Base-by-base conservation (phyloP, 1,284 basidiomycete species). In the Cerrena zonata region DNA sequence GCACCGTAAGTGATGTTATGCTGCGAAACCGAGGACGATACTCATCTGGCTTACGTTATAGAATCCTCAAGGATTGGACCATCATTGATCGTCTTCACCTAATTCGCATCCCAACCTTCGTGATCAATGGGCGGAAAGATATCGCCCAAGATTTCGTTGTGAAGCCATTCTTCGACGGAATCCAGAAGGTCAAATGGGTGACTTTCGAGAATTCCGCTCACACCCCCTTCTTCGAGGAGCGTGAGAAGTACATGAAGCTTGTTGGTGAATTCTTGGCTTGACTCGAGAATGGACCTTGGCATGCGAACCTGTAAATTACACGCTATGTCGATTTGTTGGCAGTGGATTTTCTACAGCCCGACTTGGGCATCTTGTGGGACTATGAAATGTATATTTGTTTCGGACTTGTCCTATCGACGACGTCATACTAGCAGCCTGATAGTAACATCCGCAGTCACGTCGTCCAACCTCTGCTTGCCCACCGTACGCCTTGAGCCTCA, bases 91-190 rank as follows among this genome's bases (percentile, higher is more conserved):
- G 58, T 21, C 48, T 68, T 2, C 60, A 59, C 46, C 45, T 53
- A 3, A 60, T 71, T 48, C 44, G 45, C 4, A 61, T 62, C 1
- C 64, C 65, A 7, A 66, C 65, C 13, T 54, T 69, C 19, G 40
- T 69, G 1, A 52, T 68, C 48, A 70, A 65, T 40, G 67, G 64
- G 10, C 56, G 51, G 2, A 53, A 60, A 25, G 66, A 65, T 45
- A 56, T 59, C 45, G 58, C 60, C 2, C 60, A 61, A 38, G 66
- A 65, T 38, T 55, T 52, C 46, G 57, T 57, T 23, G 52, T 61
- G 22, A 50, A 44, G 21, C 66, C 66, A 10, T 62, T 64, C 48
- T 60, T 62, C 48, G 53, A 58, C 27, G 45, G 45, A 37, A 60
- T 66, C 47, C 47, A 52, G 42, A 58, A 59, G 26, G 60, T 61